These are phyloP conservation scores for Persicaria tinctoria DNA, from an alignment of 148 eudicot species.

Conservation along the genomic window DNA sequence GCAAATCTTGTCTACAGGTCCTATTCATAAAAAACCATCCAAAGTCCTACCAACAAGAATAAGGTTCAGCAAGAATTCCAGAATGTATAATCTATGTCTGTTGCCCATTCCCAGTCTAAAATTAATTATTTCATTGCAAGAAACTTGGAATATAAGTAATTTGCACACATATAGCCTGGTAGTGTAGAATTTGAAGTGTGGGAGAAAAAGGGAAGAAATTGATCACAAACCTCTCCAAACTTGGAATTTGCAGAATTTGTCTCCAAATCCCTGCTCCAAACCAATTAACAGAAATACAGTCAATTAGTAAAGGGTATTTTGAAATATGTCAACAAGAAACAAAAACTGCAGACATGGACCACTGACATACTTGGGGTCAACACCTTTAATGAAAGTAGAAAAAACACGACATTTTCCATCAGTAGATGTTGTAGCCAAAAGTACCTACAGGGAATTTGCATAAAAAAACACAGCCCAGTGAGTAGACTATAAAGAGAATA, in stretches of 20 bases:
- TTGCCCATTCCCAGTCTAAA: background rate
- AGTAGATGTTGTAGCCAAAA: conserved; percentile 94
- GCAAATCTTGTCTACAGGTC: background rate
- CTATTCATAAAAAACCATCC: background rate
- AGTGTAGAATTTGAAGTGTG: background rate
- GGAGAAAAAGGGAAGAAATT: background rate
- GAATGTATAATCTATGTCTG: background rate
- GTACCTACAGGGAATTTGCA: conserved; percentile 32
- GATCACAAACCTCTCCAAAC: conserved; percentile 82
- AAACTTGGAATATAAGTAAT: background rate
- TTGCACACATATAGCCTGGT: background rate
- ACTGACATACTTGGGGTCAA: conserved; percentile 61
- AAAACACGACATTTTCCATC: conserved; percentile 98
- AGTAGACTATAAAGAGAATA: background rate
- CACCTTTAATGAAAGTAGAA: conserved; percentile 96
- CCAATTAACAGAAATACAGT: background rate
- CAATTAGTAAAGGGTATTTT: conserved; percentile 1
- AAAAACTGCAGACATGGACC: conserved; percentile 6
- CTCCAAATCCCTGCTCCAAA: conserved; percentile 47
- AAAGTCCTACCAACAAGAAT: background rate
- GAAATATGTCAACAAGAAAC: background rate
- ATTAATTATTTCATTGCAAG: background rate
- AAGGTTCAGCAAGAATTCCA: background rate
- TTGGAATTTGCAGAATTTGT: conserved; percentile 57
- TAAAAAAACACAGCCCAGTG: background rate